Evolutionary conservation across 805 yeast species (phyloP), one percentile per base, ranked within the genome.

Genomic region (Diddensiella transvaalensis): DNA sequence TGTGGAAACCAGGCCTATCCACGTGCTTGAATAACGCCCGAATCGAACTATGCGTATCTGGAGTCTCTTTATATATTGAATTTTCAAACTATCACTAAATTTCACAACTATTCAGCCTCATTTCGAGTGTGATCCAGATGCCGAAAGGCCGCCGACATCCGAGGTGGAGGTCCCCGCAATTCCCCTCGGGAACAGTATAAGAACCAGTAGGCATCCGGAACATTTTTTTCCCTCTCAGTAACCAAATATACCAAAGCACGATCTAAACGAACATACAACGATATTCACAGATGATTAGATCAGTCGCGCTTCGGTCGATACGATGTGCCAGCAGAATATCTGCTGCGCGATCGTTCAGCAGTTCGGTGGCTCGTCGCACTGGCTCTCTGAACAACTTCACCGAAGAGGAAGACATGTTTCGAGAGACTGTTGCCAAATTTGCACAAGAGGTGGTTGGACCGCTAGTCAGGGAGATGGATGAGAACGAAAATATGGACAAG

Each of bases 321-420:
- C 15, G 38, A 15, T 8, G 17, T 17, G 38, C 17, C 21, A 13
- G 32, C 32, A 26, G 32, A 26, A 13, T 26, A 8, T 13, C 32
- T 26, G 32, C 32, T 26, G 13, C 13, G 13, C 15, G 38, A 6
- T 6, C 21, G 17, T 35, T 35, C 38, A 35, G 38, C 38, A 17
- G 21, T 35, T 15, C 38, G 19, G 33, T 26, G 4, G 35, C 40
- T 13, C 23, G 49, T 10, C 3, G 33, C 5, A 41, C 41, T 37
- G 35, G 22, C n/a, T 59, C 65, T n/a, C 48, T 64, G 40, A 59
- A 62, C 47, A 56, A 55, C 13, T 69, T 71, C 55, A 59, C 69
- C 40, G 75, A 71, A 32, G 75, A 71, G 43, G 75, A 71, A 53
- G 60, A 60, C 46, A 58, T 70, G 71, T 68, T 71, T 56, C 60